Conservation (phyloP, 1,284 basidiomycete species). For the Sanghuangporus sanghuang region DNA sequence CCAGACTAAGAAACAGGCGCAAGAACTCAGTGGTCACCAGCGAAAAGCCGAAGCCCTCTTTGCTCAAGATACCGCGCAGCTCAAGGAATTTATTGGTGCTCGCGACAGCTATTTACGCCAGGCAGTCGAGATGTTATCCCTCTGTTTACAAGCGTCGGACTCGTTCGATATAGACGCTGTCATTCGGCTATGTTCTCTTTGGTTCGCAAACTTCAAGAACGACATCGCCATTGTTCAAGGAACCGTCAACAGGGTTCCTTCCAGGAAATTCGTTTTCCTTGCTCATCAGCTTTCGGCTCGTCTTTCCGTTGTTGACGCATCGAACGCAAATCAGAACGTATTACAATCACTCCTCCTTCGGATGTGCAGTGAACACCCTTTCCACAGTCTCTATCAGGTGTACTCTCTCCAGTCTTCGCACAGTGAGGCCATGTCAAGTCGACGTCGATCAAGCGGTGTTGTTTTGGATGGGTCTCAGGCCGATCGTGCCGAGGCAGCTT, state of each 20-base stretch:
- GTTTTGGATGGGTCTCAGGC: conserved; percentile 36
- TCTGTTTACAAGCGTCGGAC: conserved; percentile 65
- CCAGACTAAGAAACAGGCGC: conserved; percentile 24
- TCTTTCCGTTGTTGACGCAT: conserved; percentile 44
- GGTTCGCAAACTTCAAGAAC: conserved; percentile 82
- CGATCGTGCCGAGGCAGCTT: conserved; percentile 65
- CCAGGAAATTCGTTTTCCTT: conserved; percentile 86
- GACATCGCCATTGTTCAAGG: conserved; percentile 21
- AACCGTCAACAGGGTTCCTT: conserved; percentile 66
- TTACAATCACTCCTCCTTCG: conserved; percentile 66
- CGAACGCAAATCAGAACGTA: conserved; percentile 50
- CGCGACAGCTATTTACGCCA: conserved; percentile 64
- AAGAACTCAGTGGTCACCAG: conserved; percentile 29
- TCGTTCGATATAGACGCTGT: conserved; percentile 72
- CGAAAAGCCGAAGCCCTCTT: conserved; percentile 37
- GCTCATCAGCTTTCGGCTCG: conserved; percentile 91
- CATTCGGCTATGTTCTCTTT: conserved; percentile 84
- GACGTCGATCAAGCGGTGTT: conserved; percentile 26
- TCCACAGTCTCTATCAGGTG: conserved; percentile 90
- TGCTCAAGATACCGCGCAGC: conserved; percentile 55
- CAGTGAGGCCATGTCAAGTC: conserved; percentile 4
- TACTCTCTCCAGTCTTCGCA: conserved; percentile 59
- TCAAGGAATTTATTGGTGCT: conserved; percentile 53
- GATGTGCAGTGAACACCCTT: conserved; percentile 89
- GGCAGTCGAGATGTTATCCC: conserved; percentile 82